Evolutionary conservation across 176 grass and related monocot genomes (phyloP), one percentile per base, ranked within the genome.

Genomic region (Triticum dicoccoides): DNA sequence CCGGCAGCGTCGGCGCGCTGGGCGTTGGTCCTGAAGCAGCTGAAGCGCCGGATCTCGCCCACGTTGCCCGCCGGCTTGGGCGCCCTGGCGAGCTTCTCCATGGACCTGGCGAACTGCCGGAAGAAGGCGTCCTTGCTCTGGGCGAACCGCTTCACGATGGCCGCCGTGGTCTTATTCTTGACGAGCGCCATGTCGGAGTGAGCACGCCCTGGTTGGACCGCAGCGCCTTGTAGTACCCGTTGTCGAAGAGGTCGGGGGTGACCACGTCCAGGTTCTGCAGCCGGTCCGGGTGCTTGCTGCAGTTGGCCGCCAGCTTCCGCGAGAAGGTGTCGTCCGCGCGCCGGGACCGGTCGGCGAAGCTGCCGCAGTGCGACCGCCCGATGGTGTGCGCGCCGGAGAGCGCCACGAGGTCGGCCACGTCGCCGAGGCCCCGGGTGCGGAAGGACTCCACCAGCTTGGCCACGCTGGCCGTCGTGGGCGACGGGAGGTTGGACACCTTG

Each of bases 301-400:
- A 86, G 33, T 84, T 86, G n/a, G 17, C 61, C 5, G 25, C 25
- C 35, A 90, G 83, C 83, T 17, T 73, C 70, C 25, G 9, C 5
- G 78, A 79, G 88, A 82, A 90, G 34, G 47, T 18, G 75, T 94
- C 92, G 32, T 90, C 84, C 34, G 61, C 18, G 9, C 80, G 76
- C 47, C 38, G 11, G 8, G 63, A 62, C 82, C 58, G 37, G 70
- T 84, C 42, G 63, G 24, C 34, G 81, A 90, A 85, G 83, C 32
- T 34, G 14, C 2, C 37, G 87, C 95, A 97, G 45, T 82, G 93
- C 17, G 91, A 74, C 9, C 83, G 78, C 5, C 91, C 96, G 83
- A 98, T 76, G 86, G 93, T 95, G 91, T 95, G 93, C 33, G 87
- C 93, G 6, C 95, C 89, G 13, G 95, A 98, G 8, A 98, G 93